Percentiles rank a stretch among this genome's conserved stretches.
These are phyloP conservation scores for Gamsiella multidivaricata DNA, from an alignment of 192 early-diverging fungal genomes.

Conservation along the genomic window DNA sequence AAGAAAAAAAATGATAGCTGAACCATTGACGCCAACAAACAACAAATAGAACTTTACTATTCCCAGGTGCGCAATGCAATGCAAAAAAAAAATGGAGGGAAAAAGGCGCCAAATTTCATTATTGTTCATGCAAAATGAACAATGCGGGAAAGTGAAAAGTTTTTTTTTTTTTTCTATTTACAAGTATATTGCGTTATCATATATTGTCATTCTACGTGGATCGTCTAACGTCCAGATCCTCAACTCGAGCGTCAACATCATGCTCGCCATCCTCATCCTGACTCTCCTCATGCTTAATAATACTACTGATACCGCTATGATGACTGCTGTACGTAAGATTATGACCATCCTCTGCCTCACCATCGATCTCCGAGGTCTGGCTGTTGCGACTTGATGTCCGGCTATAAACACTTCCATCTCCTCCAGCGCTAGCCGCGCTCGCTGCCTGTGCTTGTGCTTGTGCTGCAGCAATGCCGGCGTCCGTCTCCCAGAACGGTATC, in stretches of 20 bases:
- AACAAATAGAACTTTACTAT: no score
- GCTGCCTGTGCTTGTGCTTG: neutral
- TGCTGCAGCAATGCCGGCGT: neutral
- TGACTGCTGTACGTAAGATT: no score
- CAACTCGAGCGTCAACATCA: neutral
- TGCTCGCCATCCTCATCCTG: constrained; percentile 30
- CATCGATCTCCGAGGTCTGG: neutral
- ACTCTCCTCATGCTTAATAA: neutral
- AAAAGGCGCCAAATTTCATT: neutral
- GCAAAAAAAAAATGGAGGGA: constrained; percentile 1
- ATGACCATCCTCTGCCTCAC: neutral
- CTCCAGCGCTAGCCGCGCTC: neutral
- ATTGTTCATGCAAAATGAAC: neutral
- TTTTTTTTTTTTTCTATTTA: neutral
- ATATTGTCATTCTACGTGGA: neutral
- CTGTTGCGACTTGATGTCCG: no score
- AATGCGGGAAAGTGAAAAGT: neutral
- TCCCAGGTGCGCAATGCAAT: no score
- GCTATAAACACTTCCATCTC: no score
- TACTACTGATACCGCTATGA: neutral
- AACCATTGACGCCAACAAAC: neutral
- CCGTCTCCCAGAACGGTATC: constrained; percentile 18
- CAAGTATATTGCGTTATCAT: neutral
- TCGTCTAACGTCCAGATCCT: constrained; percentile 11
- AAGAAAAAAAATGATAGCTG: no score